Evolutionary conservation across 2,329 filamentous ascomycete species (phyloP), one percentile per base, ranked within the genome.

Genomic region (Diaporthe sp.): DNA sequence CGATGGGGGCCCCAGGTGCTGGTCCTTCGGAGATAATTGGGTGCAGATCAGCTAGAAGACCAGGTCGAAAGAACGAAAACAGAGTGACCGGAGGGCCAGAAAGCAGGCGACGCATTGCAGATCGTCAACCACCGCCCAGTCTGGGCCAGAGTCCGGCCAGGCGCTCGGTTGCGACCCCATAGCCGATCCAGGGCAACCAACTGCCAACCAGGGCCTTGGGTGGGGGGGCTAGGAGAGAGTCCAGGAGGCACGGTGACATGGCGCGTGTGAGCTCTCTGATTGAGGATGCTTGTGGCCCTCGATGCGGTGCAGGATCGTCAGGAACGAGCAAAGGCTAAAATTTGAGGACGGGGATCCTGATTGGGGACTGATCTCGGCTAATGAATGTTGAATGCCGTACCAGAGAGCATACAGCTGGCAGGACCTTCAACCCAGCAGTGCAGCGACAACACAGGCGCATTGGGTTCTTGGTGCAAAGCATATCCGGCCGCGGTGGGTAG

Each of bases 291-390:
- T 1, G 25, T 44, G 59, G 42, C 42, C 42, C 61, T 61, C 61
- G 61, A 66, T 51, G 61, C 3, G 61, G 44, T 66, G 63, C 63
- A 66, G 63, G 63, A 66, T 66, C 63, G 63, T 22, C 63, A 66
- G 63, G 63, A 37, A 66, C 63, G 44, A 30, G 44, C 51, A 66
- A 51, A 66, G 63, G 63, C 50, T 66, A 66, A 66, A 51, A 65
- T 65, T 66, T 27, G 44, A 51, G 44, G 61, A 65, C 27, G 63
- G 44, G 30, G 63, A 66, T 66, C 63, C 19, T 51, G 39, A 66
- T 51, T 66, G 63, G 63, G 63, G 44, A 12, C 13, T 51, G 47
- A 51, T 66, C 19, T 66, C 44, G 61, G 42, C 61, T 50, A 50
- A 44, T 22, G 17, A 35, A n/a, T 42, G 19, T 30, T n/a, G 39